A percentile compares a stretch with the other conserved stretches of the same genome.
phyloP scores from a whole-genome alignment of 106 monocot species.

The Dendrobium officinale region DNA sequence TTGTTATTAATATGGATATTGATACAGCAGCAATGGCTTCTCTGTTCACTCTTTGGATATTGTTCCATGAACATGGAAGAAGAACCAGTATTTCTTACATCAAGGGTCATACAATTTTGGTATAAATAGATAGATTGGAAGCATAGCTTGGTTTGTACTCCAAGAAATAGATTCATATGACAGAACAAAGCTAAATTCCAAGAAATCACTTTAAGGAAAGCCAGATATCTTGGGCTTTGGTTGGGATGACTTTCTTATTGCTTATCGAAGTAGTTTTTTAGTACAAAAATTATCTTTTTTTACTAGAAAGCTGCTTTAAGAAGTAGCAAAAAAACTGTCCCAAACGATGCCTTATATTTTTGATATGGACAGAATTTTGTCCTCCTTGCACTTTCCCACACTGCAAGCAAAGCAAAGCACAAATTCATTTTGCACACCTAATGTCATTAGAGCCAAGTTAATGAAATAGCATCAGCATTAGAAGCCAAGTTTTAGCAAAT shows the following conservation, averaged over 20 bases:
- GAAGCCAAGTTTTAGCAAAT: too few species aligned
- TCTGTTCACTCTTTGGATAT: neutral
- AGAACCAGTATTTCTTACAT: slow-evolving; percentile 28
- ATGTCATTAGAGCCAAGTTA: too few species aligned
- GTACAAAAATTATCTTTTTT: too few species aligned
- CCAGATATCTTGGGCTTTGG: too few species aligned
- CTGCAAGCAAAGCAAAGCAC: slow-evolving; percentile 11
- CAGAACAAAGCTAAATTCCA: neutral
- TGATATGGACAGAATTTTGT: too few species aligned
- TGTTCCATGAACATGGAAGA: slow-evolving; percentile 17
- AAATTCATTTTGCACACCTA: neutral
- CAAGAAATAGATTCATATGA: neutral
- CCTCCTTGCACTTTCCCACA: neutral
- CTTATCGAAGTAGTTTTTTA: too few species aligned
- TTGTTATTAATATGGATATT: slow-evolving; percentile 77
- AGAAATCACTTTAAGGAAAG: neutral
- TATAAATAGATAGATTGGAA: neutral
- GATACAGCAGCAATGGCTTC: slow-evolving; percentile 26
- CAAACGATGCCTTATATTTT: too few species aligned
- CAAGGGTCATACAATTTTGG: neutral
- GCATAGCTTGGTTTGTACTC: neutral
- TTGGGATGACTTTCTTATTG: too few species aligned
- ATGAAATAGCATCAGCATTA: too few species aligned
- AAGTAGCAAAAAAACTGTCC: too few species aligned
- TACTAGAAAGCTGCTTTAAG: too few species aligned